Base-by-base conservation (phyloP, 169 alveolate genomes). In the Plasmodium gonderi region DNA sequence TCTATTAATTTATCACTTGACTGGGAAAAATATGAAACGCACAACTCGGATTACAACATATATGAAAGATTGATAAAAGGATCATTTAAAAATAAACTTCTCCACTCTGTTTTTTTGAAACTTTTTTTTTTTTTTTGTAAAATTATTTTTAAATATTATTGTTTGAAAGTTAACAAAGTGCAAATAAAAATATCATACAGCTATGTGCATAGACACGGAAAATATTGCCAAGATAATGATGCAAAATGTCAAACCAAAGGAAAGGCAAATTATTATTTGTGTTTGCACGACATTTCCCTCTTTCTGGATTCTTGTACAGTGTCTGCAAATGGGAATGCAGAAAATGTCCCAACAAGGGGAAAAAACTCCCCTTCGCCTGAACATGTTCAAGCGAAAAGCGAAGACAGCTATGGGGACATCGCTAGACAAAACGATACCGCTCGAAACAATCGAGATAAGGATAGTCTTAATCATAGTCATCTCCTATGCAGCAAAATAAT, bases 201-300 rank as follows among this genome's bases (percentile, higher is more conserved):
- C 26, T 44, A 83, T 83, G 77, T 60, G 64, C 92, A 83, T 60
- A 83, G 76, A 36, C 92, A 72, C 54, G 77, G 40, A 12, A 51
- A 83, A 60, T 23, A 20, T 49, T 68, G 92, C n/a, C 40, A 14
- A 36, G 75, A 49, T 69, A 42, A 76, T 49, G 44, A 14, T 42
- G n/a, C n/a, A n/a, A 69, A 47, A 33, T 47, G 20, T 23, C 14
- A 69, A 14, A 69, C 83, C 11, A 69, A 31, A 14, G 47, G 83
- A 38, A 83, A 42, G 33, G 26, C 64, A 14, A 49, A 17, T 23
- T 83, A 83, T 51, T 20, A 83, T 42, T 36, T 83, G 42, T 17
- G 26, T 31, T 76, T 83, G 36, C 17, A 47, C 29, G 77, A 83
- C 29, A 23, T 83, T 33, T 69, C 38, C 65, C 20, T 72, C 64